Base-by-base conservation (phyloP, 176 grass and related monocot genomes). In the Rhynchospora tenuis region DNA sequence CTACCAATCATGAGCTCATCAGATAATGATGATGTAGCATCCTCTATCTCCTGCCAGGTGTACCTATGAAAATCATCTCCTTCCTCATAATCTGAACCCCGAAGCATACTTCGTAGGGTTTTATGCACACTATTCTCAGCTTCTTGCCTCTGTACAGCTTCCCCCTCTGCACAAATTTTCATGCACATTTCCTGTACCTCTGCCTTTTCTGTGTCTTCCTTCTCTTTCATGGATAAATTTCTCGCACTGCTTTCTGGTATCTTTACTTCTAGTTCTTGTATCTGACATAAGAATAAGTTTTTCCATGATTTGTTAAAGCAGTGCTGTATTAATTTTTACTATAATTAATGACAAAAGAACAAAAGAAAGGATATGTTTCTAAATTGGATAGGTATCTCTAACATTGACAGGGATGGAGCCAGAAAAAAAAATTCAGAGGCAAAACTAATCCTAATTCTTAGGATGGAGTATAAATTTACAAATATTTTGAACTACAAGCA, bases 11-110 rank as follows among this genome's bases (percentile, higher is more conserved):
- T 93, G 44, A 84, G 68, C 15, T 76, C 68, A 42, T 89, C 85
- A 31, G 91, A 98, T 81, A 98, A 98, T 9, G 89, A 90, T 62
- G 83, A 90, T 23, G 96, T 95, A 19, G 89, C 95, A 90, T 33
- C 87, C 31, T 89, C 82, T 31, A 95, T 93, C 64, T 98, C 96
- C 73, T 91, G 90, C 96, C 96, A 98, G 56, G 88, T 90, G 65
- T 90, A 98, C 83, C 83, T 74, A 59, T 84, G 55, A 60, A 69
- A 84, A 22, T 71, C 57, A 46, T 70, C 89, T 81, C 64, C 47
- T 23, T 86, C 81, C 66, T 81, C 81, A 22, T 52, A 74, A 84
- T 80, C 65, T 66, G 59, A 67, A 67, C 91, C 91, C 55, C 46
- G 73, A 73, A 79, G 74, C 68, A 64, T 76, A 58, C 22, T 88